Percentiles rank a stretch among this genome's conserved stretches.
Conservation (phyloP, 345 rosid species). For the Draba incana region DNA sequence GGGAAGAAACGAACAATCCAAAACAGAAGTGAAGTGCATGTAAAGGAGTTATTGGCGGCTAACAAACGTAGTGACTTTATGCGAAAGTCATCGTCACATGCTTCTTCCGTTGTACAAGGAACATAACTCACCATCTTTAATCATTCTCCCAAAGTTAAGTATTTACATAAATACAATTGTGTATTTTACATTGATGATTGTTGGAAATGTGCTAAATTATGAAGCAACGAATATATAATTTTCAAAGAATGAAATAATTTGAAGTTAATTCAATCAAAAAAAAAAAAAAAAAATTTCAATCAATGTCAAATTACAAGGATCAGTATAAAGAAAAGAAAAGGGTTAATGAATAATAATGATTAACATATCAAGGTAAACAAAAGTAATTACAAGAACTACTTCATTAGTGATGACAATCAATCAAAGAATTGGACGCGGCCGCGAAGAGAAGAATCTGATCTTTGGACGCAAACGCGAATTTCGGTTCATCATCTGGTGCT, state of each 20-base stretch:
- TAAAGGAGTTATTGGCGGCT: conserved; percentile 41
- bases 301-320: conserved; percentile 40
- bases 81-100: conserved; percentile 47
- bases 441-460: conserved; percentile 64
- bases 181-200: neutral
- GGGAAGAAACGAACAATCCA: conserved; percentile 17
- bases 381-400: conserved; percentile 39
- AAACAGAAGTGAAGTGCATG: conserved; percentile 36
- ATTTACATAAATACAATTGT: conserved; percentile 8
- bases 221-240: neutral
- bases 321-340: conserved; percentile 11
- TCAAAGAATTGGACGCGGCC: conserved; percentile 61
- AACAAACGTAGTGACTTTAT: conserved; percentile 44
- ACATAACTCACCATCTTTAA: conserved; percentile 35
- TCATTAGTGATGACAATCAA: conserved; percentile 78
- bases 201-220: neutral
- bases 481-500: conserved; percentile 80
- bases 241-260: conserved; percentile 30
- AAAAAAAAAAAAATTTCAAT: too few species aligned
- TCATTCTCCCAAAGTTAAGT: conserved; percentile 44
- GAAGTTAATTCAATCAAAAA: conserved; percentile 38
- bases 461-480: conserved; percentile 50
- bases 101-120: conserved; percentile 44
- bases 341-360: conserved; percentile 28
- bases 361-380: conserved; percentile 20